Conservation (phyloP, 1,284 basidiomycete species). For the Ganoderma lingzhi region DNA sequence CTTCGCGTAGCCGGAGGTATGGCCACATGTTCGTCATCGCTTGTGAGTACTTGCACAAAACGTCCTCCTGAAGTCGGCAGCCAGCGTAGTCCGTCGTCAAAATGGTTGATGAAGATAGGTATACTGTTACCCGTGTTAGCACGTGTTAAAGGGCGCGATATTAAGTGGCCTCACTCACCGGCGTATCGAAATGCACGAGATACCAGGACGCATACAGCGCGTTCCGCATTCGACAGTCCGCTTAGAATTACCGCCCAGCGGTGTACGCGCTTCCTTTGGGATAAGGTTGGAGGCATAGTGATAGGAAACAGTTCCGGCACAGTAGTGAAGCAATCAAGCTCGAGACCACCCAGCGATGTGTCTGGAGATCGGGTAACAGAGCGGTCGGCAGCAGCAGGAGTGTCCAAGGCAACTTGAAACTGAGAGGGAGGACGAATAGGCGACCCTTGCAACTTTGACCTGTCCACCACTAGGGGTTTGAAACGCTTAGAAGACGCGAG, state of each 20-base stretch:
- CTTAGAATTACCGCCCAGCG: slow-evolving; percentile 64
- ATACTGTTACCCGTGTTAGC: slow-evolving; percentile 50
- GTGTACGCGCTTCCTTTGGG: slow-evolving; percentile 62
- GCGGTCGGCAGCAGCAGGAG: too few species aligned
- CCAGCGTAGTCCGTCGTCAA: slow-evolving; percentile 58
- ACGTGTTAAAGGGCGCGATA: background rate
- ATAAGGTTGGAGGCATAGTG: slow-evolving; percentile 61
- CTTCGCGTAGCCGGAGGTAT: slow-evolving; percentile 60
- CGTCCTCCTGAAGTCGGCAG: slow-evolving; percentile 47
- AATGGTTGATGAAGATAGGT: slow-evolving; percentile 62
- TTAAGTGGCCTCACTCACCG: slow-evolving; percentile 47
- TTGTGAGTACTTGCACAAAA: slow-evolving; percentile 49
- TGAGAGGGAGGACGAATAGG: background rate
- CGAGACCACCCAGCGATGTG: slow-evolving; percentile 39
- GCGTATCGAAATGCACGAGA: slow-evolving; percentile 73
- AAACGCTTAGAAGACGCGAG: slow-evolving; percentile 41
- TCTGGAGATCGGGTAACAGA: background rate
- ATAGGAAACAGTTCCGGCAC: slow-evolving; percentile 49
- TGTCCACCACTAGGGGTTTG: slow-evolving; percentile 44
- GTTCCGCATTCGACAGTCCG: slow-evolving; percentile 51
- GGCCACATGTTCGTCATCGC: slow-evolving; percentile 74
- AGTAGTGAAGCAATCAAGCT: slow-evolving; percentile 29
- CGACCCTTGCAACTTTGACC: slow-evolving; percentile 17
- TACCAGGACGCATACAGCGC: slow-evolving; percentile 54
- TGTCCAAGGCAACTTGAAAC: background rate